phyloP scores from a whole-genome alignment of 805 yeast species.

The Lipomyces chichibuensis region DNA sequence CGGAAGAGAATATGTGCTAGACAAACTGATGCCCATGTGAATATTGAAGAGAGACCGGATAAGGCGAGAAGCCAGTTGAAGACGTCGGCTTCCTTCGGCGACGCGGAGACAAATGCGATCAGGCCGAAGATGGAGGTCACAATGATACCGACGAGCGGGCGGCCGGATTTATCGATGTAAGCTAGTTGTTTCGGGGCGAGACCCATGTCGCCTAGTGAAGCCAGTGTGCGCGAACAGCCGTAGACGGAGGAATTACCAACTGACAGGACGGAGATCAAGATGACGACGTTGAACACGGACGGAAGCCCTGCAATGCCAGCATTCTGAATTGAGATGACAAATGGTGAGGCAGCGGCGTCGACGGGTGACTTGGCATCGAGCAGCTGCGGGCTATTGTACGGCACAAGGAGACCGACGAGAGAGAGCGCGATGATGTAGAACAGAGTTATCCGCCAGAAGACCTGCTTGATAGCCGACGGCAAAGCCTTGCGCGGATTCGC shows the following conservation, averaged over 20 bases:
- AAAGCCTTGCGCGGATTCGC: constrained; percentile 65
- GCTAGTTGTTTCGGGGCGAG: constrained; percentile 63
- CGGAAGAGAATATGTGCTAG: constrained; percentile 71
- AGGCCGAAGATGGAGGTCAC: constrained; percentile 55
- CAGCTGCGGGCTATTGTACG: constrained; percentile 57
- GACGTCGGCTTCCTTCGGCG: constrained; percentile 53
- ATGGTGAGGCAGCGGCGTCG: constrained; percentile 71
- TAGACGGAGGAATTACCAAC: constrained; percentile 75
- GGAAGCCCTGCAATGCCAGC: constrained; percentile 72
- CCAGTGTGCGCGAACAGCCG: constrained; percentile 71
- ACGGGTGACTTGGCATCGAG: constrained; percentile 49
- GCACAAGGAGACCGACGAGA: constrained; percentile 69
- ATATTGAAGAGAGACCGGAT: constrained; percentile 74
- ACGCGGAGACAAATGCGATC: constrained; percentile 65
- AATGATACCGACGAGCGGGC: constrained; percentile 73
- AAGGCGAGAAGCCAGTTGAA: constrained; percentile 76
- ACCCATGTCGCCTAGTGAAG: constrained; percentile 67
- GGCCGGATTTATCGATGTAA: constrained; percentile 74
- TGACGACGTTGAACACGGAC: constrained; percentile 71
- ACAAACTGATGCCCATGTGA: constrained; percentile 79
- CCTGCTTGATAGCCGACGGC: constrained; percentile 78
- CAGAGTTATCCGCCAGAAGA: constrained; percentile 76
- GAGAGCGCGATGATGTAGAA: constrained; percentile 66
- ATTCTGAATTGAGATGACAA: constrained; percentile 69
- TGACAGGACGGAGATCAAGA: constrained; percentile 67